Conservation (phyloP, 768 basidiomycete species). For the Leccinum truebloodii region DNA sequence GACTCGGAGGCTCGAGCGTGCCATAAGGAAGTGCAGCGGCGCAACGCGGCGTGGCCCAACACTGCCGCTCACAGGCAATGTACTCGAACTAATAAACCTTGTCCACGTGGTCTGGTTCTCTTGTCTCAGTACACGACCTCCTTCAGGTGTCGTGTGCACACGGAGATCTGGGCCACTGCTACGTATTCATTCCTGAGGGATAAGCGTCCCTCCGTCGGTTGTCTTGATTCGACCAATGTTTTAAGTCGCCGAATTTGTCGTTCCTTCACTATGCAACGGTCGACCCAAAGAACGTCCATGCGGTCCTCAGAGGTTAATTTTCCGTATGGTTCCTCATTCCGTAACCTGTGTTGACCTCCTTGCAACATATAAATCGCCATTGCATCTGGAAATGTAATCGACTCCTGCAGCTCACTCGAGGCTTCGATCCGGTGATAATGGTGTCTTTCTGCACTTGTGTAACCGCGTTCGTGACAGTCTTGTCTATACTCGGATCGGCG, state of each 20-base stretch:
- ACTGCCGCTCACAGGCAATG: not conserved
- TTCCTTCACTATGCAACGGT: not conserved
- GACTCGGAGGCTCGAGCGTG: not conserved
- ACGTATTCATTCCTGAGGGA: not conserved
- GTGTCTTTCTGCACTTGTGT: constrained; percentile 15
- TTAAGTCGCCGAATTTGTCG: not conserved
- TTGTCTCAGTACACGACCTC: not conserved
- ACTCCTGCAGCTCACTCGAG: constrained; percentile 2
- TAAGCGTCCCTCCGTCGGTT: not conserved
- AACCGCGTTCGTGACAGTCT: not conserved
- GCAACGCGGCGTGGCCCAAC: not conserved
- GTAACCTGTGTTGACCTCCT: not conserved
- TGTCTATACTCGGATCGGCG: constrained; percentile 15
- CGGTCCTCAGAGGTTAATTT: not conserved
- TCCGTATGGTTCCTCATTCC: not conserved
- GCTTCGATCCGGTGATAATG: constrained; percentile 11
- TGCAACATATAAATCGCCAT: constrained; percentile 17
- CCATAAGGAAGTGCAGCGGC: not conserved
- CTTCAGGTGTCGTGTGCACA: not conserved
- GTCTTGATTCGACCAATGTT: not conserved
- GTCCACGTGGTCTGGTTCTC: not conserved
- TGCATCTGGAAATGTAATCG: not conserved
- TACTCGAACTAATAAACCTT: not conserved
- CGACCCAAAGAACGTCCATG: not conserved
- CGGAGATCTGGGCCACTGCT: not conserved